Base-by-base conservation (phyloP, 1,284 basidiomycete genomes). In the Sporisorium graminicola region DNA sequence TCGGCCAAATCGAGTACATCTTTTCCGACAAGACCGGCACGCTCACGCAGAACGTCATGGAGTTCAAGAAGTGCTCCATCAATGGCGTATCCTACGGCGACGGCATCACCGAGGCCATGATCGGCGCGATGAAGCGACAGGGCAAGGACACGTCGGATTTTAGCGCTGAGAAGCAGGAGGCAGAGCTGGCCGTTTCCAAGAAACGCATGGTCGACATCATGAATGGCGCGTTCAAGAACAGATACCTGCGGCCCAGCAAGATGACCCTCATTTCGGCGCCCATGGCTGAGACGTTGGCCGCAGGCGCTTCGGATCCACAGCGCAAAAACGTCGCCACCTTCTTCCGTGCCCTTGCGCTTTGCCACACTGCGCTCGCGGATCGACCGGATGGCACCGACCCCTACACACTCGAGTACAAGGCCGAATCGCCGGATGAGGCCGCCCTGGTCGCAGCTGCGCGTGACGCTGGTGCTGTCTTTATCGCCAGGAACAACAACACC, bases 1-100 rank as follows among this genome's bases (percentile, higher is more conserved):
- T 98, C 0, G 95, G 95, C 27, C 95, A 98, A 87, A 98, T 98
- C 86, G 95, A 97, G 88, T 98, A 98, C 86, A 89, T 98, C 79
- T 98, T 98, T 87, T 95, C 93, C 6, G 95, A 99, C 90, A 99
- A 99, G 77, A 82, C 79, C 1, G 78, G 79, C 20, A 82, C 81
- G 22, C 73, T 82, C 5, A 83, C 77, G 18, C 78, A 98, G 86
- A 98, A 87, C 75, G 82, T 97, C 76, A 99, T 98, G 95, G 95
- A 98, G 88, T 98, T 97, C 87, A 95, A 98, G 86, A 95, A 94
- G 86, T 97, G 94, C 81, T 96, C 94, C 0, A 90, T 98, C 74
- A 87, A 91, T 65, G 95, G 95, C 3, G 87, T 94, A 0, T 82
- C 91, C 0, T 98, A 97, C 81, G 95, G 94, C 18, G 95, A 98